Percentiles rank a stretch among this genome's conserved stretches.
Evolutionary conservation across 1,284 basidiomycete species (phyloP).

Genomic region (Neonothopanus nambi): DNA sequence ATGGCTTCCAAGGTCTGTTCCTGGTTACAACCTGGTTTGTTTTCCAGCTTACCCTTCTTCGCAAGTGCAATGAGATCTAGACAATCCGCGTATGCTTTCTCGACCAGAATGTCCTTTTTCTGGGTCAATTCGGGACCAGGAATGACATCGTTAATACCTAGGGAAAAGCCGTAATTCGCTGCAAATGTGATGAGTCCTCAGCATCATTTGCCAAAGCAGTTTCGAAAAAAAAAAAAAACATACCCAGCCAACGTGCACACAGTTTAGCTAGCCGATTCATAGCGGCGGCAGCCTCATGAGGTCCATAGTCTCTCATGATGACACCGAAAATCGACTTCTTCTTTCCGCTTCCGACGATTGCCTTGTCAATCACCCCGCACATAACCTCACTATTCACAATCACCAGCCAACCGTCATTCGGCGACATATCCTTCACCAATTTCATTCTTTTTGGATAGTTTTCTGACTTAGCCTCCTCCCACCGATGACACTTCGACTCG

Average conservation of each 20-base stretch:
- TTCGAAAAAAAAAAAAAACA: conserved; percentile 26
- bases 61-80: conserved; percentile 86
- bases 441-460: conserved; percentile 62
- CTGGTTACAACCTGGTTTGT: conserved; percentile 95
- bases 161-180: conserved; percentile 97
- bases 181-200: conserved; percentile 2
- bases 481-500: conserved; percentile 94
- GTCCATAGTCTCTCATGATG: conserved; percentile 95
- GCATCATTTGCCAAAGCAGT: too few species aligned
- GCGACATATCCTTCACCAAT: conserved; percentile 82
- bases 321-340: conserved; percentile 99
- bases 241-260: conserved; percentile 91
- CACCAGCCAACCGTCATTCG: conserved; percentile 98
- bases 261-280: conserved; percentile 98
- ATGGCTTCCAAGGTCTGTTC: conserved; percentile 96
- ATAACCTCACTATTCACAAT: conserved; percentile 98
- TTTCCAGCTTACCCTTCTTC: conserved; percentile 91
- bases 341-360: conserved; percentile 97
- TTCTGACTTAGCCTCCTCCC: conserved; percentile 76
- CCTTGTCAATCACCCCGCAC: conserved; percentile 99
- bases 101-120: conserved; percentile 88
- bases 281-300: conserved; percentile 90
- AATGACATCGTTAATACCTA: conserved; percentile 99
- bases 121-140: conserved; percentile 82
- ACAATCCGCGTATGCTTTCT: conserved; percentile 88